phyloP scores from a whole-genome alignment of 2,329 filamentous ascomycete genomes.

The Tetracladium maxilliforme region DNA sequence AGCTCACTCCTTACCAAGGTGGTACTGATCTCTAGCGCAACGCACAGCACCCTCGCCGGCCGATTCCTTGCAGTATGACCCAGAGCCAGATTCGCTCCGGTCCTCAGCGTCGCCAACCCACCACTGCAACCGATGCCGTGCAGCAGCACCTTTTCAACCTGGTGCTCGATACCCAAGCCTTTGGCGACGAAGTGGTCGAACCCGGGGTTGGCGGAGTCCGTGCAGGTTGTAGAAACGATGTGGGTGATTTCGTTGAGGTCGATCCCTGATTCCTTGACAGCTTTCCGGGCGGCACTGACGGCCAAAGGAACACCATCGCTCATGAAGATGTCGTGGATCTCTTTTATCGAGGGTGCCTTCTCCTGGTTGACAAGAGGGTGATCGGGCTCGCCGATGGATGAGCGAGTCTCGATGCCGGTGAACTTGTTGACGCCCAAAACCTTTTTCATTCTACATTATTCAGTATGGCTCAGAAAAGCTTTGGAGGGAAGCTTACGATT shows the following conservation, averaged over 20 bases:
- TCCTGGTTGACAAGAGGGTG: conserved; percentile 46
- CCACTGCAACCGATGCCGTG: conserved; percentile 54
- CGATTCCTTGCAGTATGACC: conserved; percentile 42
- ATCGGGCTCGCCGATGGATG: conserved; percentile 44
- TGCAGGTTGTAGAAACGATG: conserved; percentile 53
- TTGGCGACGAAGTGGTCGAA: conserved; percentile 52
- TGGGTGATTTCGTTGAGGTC: conserved; percentile 43
- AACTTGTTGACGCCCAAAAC: conserved; percentile 47
- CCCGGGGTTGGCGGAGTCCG: conserved; percentile 53
- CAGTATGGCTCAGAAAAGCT: conserved; percentile 1
- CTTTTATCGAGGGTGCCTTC: conserved; percentile 34
- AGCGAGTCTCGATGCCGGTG: conserved; percentile 48
- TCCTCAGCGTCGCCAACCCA: conserved; percentile 44
- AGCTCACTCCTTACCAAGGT: conserved; percentile 49
- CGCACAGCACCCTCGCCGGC: conserved; percentile 47
- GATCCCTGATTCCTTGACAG: conserved; percentile 36
- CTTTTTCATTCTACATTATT: conserved; percentile 38
- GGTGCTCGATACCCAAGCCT: conserved; percentile 36
- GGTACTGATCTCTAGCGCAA: conserved; percentile 49
- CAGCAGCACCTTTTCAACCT: conserved; percentile 49
- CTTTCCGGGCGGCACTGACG: conserved; percentile 36
- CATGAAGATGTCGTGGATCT: conserved; percentile 39
- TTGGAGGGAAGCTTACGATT: conserved; percentile 31
- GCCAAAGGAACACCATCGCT: conserved; percentile 42
- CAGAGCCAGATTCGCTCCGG: conserved; percentile 50